A percentile compares a stretch with the other conserved stretches of the same genome.
Conservation (phyloP, 805 yeast genomes). For the Candida pseudoglaebosa region DNA sequence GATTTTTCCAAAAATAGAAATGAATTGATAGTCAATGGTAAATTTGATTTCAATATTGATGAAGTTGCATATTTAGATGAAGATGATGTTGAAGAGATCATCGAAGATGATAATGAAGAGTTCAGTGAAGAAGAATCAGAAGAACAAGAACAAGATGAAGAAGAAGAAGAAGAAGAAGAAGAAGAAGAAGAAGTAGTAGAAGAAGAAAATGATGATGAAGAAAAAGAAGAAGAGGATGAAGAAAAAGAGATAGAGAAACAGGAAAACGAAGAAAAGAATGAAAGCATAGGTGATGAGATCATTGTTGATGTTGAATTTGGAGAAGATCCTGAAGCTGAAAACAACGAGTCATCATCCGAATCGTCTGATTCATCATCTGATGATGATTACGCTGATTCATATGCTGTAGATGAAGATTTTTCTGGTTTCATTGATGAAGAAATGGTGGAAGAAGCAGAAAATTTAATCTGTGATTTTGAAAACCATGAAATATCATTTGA, state of each 20-base stretch:
- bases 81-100: slow-evolving; percentile 18
- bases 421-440: slow-evolving; percentile 30
- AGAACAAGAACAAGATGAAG: slow-evolving; percentile 13
- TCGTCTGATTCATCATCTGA: slow-evolving; percentile 8
- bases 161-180: slow-evolving; percentile 13
- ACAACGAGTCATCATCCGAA: no score
- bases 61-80: slow-evolving; percentile 15
- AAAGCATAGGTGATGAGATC: slow-evolving; percentile 6
- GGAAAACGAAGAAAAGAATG: slow-evolving; percentile 8
- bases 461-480: slow-evolving; percentile 33
- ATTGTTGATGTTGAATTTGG: slow-evolving; percentile 8
- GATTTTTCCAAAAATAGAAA: slow-evolving; percentile 38
- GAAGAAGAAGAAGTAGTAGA: slow-evolving; percentile 11
- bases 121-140: slow-evolving; percentile 10
- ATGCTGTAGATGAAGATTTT: slow-evolving; percentile 12
- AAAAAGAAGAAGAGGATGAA: slow-evolving; percentile 8
- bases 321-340: slow-evolving; percentile 6
- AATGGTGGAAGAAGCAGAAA: slow-evolving; percentile 35
- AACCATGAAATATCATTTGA: slow-evolving; percentile 40
- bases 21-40: slow-evolving; percentile 39
- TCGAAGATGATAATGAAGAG: slow-evolving; percentile 16
- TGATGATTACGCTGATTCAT: slow-evolving; percentile 12
- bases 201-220: slow-evolving; percentile 11
- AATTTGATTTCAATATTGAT: slow-evolving; percentile 29
- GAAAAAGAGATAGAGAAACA: slow-evolving; percentile 6